phyloP scores from a whole-genome alignment of 2,329 filamentous ascomycete species.

The Cytospora piceae region DNA sequence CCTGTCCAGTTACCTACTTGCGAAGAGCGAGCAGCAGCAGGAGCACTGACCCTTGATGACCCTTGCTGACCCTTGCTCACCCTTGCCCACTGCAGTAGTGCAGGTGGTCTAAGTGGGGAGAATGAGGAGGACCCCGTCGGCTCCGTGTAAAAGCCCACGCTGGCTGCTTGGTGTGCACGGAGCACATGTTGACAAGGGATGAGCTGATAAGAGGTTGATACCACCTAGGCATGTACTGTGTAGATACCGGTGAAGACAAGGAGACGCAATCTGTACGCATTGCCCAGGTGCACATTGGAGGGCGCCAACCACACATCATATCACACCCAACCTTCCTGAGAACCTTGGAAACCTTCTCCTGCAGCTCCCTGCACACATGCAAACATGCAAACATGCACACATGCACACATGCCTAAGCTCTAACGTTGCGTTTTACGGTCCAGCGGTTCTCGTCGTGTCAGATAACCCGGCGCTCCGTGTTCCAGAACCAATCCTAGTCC shows the following conservation, averaged over 20 bases:
- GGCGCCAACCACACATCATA: neutral
- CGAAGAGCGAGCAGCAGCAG: slow-evolving; percentile 8
- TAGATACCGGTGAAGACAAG: too few relatives aligned
- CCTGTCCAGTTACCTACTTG: slow-evolving; percentile 16
- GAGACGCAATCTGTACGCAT: too few relatives aligned
- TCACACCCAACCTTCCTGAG: too few relatives aligned
- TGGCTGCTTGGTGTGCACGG: slow-evolving; percentile 9
- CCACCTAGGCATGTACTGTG: too few relatives aligned
- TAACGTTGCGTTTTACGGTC: neutral
- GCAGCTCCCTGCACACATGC: neutral
- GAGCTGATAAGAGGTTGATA: neutral
- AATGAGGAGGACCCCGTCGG: neutral
- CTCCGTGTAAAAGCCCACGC: neutral
- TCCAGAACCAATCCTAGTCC: neutral
- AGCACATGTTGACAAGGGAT: slow-evolving; percentile 8
- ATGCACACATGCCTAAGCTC: neutral
- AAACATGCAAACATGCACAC: too few relatives aligned
- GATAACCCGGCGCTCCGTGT: too few relatives aligned
- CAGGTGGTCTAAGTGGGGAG: neutral
- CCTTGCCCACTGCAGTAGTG: neutral
- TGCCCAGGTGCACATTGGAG: too few relatives aligned
- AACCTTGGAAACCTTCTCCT: neutral
- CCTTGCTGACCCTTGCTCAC: neutral
- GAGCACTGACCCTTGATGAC: neutral
- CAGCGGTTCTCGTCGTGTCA: too few relatives aligned